Evolutionary conservation across 306 rosid genomes (phyloP).

Genomic region (Dicorynia guianensis): DNA sequence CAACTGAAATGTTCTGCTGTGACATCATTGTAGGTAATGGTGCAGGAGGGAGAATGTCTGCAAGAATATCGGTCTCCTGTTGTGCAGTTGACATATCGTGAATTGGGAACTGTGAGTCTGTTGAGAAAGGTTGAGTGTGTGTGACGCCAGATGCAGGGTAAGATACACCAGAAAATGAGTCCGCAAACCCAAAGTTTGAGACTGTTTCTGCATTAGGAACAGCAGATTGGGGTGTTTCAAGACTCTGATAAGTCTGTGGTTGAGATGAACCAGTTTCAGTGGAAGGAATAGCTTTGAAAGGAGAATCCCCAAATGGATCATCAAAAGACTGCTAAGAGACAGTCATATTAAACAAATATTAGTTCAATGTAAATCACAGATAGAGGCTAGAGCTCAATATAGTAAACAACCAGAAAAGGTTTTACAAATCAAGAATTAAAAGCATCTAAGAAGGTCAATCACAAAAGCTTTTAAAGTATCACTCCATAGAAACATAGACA

Average conservation of each 20-base stretch:
- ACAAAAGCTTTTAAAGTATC: constrained; percentile 10
- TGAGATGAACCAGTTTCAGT: constrained; percentile 55
- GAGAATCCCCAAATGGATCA: constrained; percentile 93
- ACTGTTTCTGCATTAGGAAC: constrained; percentile 50
- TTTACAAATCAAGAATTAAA: constrained; percentile 5
- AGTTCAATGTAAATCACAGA: constrained; percentile 27
- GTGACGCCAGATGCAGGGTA: constrained; percentile 48
- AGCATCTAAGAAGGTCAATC: constrained; percentile 17
- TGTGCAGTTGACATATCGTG: constrained; percentile 55
- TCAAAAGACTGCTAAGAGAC: constrained; percentile 66
- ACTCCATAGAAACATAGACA: constrained; percentile 6
- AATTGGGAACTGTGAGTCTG: constrained; percentile 49
- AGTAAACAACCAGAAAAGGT: constrained; percentile 5
- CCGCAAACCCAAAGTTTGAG: constrained; percentile 62
- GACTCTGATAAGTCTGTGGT: constrained; percentile 52
- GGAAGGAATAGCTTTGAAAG: constrained; percentile 83
- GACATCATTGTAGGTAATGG: constrained; percentile 52
- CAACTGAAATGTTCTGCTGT: constrained; percentile 49
- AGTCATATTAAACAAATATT: constrained; percentile 31
- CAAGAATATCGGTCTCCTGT: constrained; percentile 73
- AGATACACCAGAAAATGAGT: constrained; percentile 62
- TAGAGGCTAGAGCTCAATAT: neutral
- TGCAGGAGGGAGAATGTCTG: constrained; percentile 81
- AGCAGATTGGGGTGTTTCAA: constrained; percentile 52
- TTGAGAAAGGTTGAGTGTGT: constrained; percentile 47